A percentile compares a stretch with the other conserved stretches of the same genome.
These are phyloP conservation scores for Phytophthora fragariae DNA, from an alignment of 352 stramenopile genomes.

Conservation along the genomic window DNA sequence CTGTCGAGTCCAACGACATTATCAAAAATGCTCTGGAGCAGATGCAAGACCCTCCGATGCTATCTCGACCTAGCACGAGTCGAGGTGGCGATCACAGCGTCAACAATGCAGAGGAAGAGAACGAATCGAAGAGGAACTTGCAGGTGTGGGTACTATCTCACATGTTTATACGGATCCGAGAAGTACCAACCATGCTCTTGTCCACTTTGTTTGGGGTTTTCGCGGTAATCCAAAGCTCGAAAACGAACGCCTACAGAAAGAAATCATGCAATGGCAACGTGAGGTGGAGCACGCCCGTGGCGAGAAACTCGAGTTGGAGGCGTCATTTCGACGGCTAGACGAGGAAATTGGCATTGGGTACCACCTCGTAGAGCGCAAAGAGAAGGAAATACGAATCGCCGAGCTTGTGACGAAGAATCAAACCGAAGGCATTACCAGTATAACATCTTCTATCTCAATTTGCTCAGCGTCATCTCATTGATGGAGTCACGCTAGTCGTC, in stretches of 20 bases:
- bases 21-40: constrained; percentile 57
- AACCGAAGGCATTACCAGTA: too few relatives aligned
- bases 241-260: constrained; percentile 33
- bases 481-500: too few relatives aligned
- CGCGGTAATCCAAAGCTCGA: constrained; percentile 18
- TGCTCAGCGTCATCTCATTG: too few relatives aligned
- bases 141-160: constrained; percentile 25
- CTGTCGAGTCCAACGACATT: constrained; percentile 62
- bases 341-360: constrained; percentile 63
- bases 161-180: background rate
- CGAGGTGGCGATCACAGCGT: constrained; percentile 13
- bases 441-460: too few relatives aligned
- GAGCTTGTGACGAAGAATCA: constrained; percentile 70
- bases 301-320: constrained; percentile 54
- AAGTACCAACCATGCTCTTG: background rate
- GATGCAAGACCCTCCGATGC: constrained; percentile 29
- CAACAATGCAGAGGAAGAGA: constrained; percentile 46
- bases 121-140: constrained; percentile 16
- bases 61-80: constrained; percentile 7
- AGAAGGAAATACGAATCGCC: constrained; percentile 70
- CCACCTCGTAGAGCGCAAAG: constrained; percentile 61
- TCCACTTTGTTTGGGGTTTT: background rate
- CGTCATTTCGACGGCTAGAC: constrained; percentile 61
- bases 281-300: constrained; percentile 50
- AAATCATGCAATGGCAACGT: constrained; percentile 42